Conservation (phyloP, 305 asterid genomes). For the Striga hermonthica region DNA sequence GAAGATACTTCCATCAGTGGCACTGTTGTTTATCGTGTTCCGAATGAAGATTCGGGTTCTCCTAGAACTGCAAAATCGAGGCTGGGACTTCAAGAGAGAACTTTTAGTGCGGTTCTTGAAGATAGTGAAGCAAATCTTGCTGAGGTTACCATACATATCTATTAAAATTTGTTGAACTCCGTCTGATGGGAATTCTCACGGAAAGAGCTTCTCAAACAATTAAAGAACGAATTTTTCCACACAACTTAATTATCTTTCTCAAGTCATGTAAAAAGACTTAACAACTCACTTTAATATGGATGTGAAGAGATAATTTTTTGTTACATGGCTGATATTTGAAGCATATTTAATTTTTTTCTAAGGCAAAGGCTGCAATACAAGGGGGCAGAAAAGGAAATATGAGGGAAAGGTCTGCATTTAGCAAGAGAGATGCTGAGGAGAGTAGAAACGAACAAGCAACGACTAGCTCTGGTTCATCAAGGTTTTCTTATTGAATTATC, state of each 20-base stretch:
- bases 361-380: constrained; percentile 95
- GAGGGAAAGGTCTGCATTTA: constrained; percentile 62
- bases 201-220: background rate
- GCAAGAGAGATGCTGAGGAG: constrained; percentile 65
- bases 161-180: background rate
- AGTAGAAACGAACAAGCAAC: constrained; percentile 50
- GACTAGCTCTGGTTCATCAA: constrained; percentile 56
- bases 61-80: constrained; percentile 85
- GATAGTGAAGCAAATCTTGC: constrained; percentile 82
- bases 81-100: constrained; percentile 81
- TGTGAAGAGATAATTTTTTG: constrained; percentile 16
- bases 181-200: constrained; percentile 3
- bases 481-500: constrained; percentile 38
- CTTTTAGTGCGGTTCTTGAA: constrained; percentile 69
- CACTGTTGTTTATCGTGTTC: constrained; percentile 86
- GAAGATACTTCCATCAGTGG: constrained; percentile 86
- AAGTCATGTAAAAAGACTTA: background rate
- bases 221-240: constrained; percentile 20
- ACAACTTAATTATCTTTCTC: background rate
- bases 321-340: constrained; percentile 24
- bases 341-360: constrained; percentile 31
- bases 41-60: constrained; percentile 75
- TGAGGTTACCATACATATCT: constrained; percentile 48
- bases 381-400: constrained; percentile 68
- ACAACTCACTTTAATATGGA: background rate